These are phyloP conservation scores for Neofusicoccum laricinum DNA, from an alignment of 2,329 filamentous ascomycete species.

Conservation along the genomic window DNA sequence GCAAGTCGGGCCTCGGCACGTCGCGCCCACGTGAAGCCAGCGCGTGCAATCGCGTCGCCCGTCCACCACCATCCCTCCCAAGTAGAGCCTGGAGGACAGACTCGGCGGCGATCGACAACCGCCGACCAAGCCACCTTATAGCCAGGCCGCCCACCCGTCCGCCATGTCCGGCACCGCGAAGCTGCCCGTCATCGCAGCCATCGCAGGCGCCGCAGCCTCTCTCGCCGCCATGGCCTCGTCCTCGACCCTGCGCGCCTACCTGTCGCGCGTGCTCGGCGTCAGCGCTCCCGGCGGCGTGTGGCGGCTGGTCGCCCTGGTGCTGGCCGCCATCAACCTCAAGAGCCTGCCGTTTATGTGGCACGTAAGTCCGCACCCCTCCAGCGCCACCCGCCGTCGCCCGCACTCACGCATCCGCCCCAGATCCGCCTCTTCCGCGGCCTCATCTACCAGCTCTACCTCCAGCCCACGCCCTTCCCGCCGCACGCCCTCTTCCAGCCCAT, in stretches of 20 bases:
- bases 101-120: too few relatives aligned
- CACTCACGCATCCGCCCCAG: constrained; percentile 24
- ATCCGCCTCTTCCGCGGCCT: constrained; percentile 46
- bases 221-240: constrained; percentile 26
- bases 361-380: constrained; percentile 45
- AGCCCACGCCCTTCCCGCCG: constrained; percentile 44
- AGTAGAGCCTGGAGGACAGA: neutral
- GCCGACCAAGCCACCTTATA: neutral
- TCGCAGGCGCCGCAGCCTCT: constrained; percentile 14
- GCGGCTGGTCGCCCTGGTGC: constrained; percentile 32
- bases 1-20: neutral
- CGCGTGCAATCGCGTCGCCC: neutral
- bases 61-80: neutral
- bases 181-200: neutral
- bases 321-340: constrained; percentile 62
- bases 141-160: neutral
- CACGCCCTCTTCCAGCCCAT: constrained; percentile 71
- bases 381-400: neutral
- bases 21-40: neutral
- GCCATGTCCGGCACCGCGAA: neutral
- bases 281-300: constrained; percentile 32
- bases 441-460: constrained; percentile 47
- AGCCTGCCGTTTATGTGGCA: constrained; percentile 74
- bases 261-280: constrained; percentile 29
- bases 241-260: constrained; percentile 21